phyloP scores from a whole-genome alignment of 2,329 filamentous ascomycete genomes.

The Monilinia fructicola region DNA sequence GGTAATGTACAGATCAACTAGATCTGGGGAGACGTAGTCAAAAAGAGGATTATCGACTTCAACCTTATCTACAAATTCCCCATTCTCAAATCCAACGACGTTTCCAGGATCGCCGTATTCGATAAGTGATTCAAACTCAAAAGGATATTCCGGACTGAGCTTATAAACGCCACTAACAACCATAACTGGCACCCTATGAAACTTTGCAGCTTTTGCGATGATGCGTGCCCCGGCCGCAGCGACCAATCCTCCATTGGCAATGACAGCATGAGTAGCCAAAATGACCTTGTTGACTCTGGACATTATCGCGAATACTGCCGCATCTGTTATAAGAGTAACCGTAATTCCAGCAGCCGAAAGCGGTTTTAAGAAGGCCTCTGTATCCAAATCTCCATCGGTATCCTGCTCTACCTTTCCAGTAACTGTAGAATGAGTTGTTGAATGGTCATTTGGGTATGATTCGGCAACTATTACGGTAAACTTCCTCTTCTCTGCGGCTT shows the following conservation, averaged over 20 bases:
- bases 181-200: conserved; percentile 80
- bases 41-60: conserved; percentile 77
- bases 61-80: conserved; percentile 72
- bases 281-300: conserved; percentile 94
- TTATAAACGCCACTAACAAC: conserved; percentile 92
- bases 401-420: conserved; percentile 54
- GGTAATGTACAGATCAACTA: conserved; percentile 80
- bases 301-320: conserved; percentile 90
- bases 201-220: conserved; percentile 80
- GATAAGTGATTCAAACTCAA: conserved; percentile 76
- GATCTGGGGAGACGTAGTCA: conserved; percentile 76
- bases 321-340: conserved; percentile 81
- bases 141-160: conserved; percentile 84
- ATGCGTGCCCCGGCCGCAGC: conserved; percentile 80
- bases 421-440: conserved; percentile 60
- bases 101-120: conserved; percentile 82
- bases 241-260: conserved; percentile 83
- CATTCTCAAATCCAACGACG: conserved; percentile 76
- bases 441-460: conserved; percentile 67
- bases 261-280: conserved; percentile 80
- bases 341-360: conserved; percentile 75
- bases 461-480: conserved; percentile 89
- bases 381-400: conserved; percentile 43
- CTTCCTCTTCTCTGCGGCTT: conserved; percentile 82
- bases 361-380: conserved; percentile 68